phyloP scores from a whole-genome alignment of 1,139 yeast species.

The Debaryomyces sp. region DNA sequence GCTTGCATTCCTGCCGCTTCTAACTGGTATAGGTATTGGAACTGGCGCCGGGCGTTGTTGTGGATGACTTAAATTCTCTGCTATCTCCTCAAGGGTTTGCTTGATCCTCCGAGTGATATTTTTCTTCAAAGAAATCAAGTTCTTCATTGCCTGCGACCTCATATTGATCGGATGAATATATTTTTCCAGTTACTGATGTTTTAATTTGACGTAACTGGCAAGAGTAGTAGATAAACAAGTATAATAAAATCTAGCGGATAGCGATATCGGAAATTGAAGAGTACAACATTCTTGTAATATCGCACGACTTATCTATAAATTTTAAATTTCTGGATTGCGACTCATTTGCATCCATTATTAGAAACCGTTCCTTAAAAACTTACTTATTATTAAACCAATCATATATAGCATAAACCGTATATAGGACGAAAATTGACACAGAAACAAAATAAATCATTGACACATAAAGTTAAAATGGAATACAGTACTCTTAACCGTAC shows the following conservation, averaged over 20 bases:
- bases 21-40: constrained; percentile 29
- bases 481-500: not conserved
- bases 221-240: not conserved
- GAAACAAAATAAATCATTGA: constrained; percentile 3
- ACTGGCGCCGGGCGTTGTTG: constrained; percentile 18
- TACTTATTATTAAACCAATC: constrained; percentile 4
- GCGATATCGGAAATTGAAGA: constrained; percentile 6
- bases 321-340: not conserved
- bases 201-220: not conserved
- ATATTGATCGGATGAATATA: constrained; percentile 3
- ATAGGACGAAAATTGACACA: not conserved
- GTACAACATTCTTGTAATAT: not conserved
- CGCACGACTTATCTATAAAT: constrained; percentile 1
- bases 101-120: constrained; percentile 31
- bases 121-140: constrained; percentile 24
- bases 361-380: not conserved
- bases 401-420: constrained; percentile 4
- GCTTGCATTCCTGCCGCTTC: constrained; percentile 12
- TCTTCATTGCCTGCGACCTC: constrained; percentile 17
- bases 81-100: constrained; percentile 34
- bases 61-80: constrained; percentile 24
- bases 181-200: not conserved
- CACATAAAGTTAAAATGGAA: constrained; percentile 2
- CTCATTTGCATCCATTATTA: not conserved
- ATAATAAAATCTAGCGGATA: not conserved